phyloP scores from a whole-genome alignment of 768 basidiomycete genomes.

The Lentinula aciculospora region DNA sequence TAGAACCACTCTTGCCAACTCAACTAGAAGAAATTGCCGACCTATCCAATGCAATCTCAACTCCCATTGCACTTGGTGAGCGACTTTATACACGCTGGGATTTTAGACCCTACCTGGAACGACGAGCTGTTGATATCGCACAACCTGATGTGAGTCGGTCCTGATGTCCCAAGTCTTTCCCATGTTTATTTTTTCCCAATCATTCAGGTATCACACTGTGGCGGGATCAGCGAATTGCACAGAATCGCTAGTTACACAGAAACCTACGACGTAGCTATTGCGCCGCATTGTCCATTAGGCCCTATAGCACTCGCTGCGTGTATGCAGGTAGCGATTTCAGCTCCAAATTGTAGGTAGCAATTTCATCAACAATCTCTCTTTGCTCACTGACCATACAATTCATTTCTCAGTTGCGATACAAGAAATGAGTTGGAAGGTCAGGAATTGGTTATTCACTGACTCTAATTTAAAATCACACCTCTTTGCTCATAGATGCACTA shows the following conservation, averaged over 20 bases:
- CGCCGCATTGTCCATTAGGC: conserved; percentile 69
- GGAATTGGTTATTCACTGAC: not conserved
- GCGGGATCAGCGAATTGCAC: conserved; percentile 54
- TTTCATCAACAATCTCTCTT: not conserved
- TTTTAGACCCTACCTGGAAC: conserved; percentile 60
- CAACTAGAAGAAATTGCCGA: conserved; percentile 60
- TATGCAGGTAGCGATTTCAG: conserved; percentile 54
- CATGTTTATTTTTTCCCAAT: not conserved
- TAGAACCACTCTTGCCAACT: conserved; percentile 54
- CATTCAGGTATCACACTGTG: conserved; percentile 51
- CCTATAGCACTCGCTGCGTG: conserved; percentile 70
- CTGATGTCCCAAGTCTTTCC: not conserved
- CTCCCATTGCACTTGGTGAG: conserved; percentile 60
- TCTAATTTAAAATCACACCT: not conserved
- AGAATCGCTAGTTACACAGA: conserved; percentile 56
- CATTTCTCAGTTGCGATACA: conserved; percentile 45
- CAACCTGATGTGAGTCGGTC: conserved; percentile 55
- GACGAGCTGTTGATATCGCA: conserved; percentile 58
- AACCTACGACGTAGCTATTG: conserved; percentile 67
- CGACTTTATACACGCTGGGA: conserved; percentile 58
- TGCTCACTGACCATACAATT: not conserved
- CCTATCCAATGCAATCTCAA: conserved; percentile 45
- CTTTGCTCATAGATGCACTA: conserved; percentile 48
- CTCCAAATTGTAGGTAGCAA: conserved; percentile 48
- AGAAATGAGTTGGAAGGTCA: conserved; percentile 59